Percentiles rank a stretch among this genome's conserved stretches.
phyloP scores from a whole-genome alignment of 208 protist genomes.

The Sergeia podlipaevii region DNA sequence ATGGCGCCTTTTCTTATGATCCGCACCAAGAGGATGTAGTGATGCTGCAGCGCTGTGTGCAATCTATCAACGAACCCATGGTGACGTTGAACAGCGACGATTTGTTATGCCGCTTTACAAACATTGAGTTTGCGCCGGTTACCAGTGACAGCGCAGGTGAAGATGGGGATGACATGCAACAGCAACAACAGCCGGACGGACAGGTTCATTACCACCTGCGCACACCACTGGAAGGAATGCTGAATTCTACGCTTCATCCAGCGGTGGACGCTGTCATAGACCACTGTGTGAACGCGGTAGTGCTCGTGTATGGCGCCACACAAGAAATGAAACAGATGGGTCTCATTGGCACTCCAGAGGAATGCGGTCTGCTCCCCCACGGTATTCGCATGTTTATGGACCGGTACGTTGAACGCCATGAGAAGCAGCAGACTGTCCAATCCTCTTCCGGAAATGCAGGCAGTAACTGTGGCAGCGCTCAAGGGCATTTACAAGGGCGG shows the following conservation, averaged over 20 bases:
- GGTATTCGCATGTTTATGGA: conserved; percentile 69
- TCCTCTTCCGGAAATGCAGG: not conserved
- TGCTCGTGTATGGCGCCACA: conserved; percentile 81
- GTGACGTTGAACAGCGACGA: conserved; percentile 47
- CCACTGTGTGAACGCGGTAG: conserved; percentile 70
- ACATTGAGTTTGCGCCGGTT: conserved; percentile 61
- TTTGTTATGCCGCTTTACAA: conserved; percentile 50
- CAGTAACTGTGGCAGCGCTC: not conserved
- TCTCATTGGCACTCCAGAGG: conserved; percentile 73
- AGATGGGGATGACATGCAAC: conserved; percentile 4
- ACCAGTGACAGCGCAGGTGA: conserved; percentile 13
- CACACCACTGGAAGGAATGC: conserved; percentile 41
- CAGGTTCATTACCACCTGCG: conserved; percentile 44
- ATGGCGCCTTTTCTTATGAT: conserved; percentile 19
- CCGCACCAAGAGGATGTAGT: conserved; percentile 32
- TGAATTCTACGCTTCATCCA: conserved; percentile 51
- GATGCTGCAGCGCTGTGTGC: conserved; percentile 41
- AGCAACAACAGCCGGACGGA: not conserved
- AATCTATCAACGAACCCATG: conserved; percentile 41
- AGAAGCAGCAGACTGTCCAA: conserved; percentile 12
- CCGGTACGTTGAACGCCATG: conserved; percentile 33
- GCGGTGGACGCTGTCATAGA: conserved; percentile 67
- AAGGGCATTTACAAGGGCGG: too few species aligned
- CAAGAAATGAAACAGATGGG: conserved; percentile 90
- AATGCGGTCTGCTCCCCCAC: conserved; percentile 71